Evolutionary conservation across 768 basidiomycete genomes (phyloP), one percentile per base, ranked within the genome.

Genomic region (Lactarius hengduanensis): DNA sequence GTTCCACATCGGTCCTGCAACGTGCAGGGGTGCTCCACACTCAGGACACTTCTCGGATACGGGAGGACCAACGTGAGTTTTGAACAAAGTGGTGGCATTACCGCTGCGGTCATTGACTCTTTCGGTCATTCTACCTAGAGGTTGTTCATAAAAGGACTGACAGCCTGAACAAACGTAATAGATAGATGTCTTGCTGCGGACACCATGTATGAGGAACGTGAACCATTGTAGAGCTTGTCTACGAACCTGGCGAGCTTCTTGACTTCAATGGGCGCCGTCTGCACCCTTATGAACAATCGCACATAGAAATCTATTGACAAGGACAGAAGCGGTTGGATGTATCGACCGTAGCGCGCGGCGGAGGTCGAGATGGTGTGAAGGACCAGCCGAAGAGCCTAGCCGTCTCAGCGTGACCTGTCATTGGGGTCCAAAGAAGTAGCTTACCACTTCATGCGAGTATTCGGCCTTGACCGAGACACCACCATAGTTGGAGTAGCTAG

Each of bases 221-320:
- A 45, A 54, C 54, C 45, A 30, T 32, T 22, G 20, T 50, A 28
- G 43, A 57, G 0, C 22, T 65, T 57, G 45, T 20, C 20, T 18
- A 81, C 86, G 69, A 73, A 96, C 96, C 86, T 85, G 28, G 89
- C 80, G 5, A 85, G 77, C 67, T 86, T 87, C 77, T 99, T 99
- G 53, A 96, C 95, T 75, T 95, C 88, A 32, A 88, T 76, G 0
- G 94, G 89, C 3, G 87, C 81, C 0, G 88, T 82, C 61, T 84
- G 80, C 5, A 99, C 79, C 11, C 90, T 86, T 18, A 98, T 85
- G 72, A 98, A 99, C 22, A 98, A 73, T 4, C 97, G 89, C 30
- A 97, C 88, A 75, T 99, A 99, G 76, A 98, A 99, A 72, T 99
- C 97, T 73, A 99, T 96, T 18, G 94, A 96, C 38, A 99, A 80